Percentiles rank a stretch among this genome's conserved stretches.
Evolutionary conservation across 2,329 filamentous ascomycete species (phyloP).

Genomic region (Talaromyces rugulosus): DNA sequence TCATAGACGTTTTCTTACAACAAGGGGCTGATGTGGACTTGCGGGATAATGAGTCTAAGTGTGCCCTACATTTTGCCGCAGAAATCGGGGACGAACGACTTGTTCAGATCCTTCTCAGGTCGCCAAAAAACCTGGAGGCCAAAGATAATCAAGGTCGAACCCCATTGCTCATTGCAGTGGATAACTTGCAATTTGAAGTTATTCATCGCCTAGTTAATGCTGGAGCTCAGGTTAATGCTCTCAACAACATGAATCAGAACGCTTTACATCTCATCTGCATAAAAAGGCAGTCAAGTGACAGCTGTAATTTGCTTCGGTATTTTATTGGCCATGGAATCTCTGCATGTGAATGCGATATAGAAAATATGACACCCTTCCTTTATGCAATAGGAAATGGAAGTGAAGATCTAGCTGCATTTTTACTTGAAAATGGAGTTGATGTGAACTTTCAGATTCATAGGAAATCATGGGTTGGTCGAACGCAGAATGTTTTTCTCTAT

Average conservation of each 20-base stretch:
- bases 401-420: slow-evolving; percentile 7
- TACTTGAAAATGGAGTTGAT: slow-evolving; percentile 14
- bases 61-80: neutral
- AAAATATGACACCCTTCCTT: slow-evolving; percentile 17
- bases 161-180: neutral
- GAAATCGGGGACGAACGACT: neutral
- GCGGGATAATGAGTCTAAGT: neutral
- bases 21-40: neutral
- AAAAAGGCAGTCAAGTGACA: neutral
- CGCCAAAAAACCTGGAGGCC: neutral
- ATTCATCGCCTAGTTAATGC: neutral
- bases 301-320: neutral
- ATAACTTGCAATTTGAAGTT: neutral
- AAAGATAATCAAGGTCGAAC: neutral
- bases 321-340: neutral
- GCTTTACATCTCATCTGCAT: neutral
- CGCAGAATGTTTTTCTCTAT: neutral
- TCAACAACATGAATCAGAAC: neutral
- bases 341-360: neutral
- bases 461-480: slow-evolving; percentile 5
- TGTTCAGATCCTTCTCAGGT: neutral
- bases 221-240: neutral
- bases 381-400: slow-evolving; percentile 10
- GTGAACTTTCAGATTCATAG: slow-evolving; percentile 9
- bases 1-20: neutral